Conservation (phyloP, 2,329 filamentous ascomycete genomes). For the Fusarium duplospermum region DNA sequence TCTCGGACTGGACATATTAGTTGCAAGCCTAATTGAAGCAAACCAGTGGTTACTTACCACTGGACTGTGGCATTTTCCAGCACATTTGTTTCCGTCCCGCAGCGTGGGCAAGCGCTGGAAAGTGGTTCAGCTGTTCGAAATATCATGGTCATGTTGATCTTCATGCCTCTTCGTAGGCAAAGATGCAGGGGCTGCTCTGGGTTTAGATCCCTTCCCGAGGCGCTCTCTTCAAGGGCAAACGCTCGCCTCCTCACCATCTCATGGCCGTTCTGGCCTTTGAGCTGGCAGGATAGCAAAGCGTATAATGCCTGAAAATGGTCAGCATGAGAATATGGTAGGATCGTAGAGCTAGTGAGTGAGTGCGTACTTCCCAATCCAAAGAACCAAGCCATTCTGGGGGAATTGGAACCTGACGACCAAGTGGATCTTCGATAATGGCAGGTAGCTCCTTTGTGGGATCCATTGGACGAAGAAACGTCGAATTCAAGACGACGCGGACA, state of each 20-base stretch:
- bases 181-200: not conserved
- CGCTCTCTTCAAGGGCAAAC: not conserved
- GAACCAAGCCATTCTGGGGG: not conserved
- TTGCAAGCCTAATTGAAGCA: accelerated
- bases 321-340: not conserved
- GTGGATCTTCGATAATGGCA: not conserved
- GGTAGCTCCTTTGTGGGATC: not conserved
- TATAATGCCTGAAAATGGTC: not conserved
- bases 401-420: not conserved
- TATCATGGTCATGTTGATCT: not conserved
- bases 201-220: not conserved
- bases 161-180: not conserved
- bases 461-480: not conserved
- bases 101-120: not conserved
- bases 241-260: not conserved
- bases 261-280: not conserved
- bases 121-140: not conserved
- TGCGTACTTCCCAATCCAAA: not conserved
- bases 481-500: not conserved
- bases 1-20: not conserved
- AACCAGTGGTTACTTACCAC: not conserved
- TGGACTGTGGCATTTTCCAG: not conserved
- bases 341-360: not conserved
- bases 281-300: not conserved
- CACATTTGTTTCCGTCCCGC: not conserved